Conservation (phyloP, 345 rosid genomes). For the Populus pruinosa region DNA sequence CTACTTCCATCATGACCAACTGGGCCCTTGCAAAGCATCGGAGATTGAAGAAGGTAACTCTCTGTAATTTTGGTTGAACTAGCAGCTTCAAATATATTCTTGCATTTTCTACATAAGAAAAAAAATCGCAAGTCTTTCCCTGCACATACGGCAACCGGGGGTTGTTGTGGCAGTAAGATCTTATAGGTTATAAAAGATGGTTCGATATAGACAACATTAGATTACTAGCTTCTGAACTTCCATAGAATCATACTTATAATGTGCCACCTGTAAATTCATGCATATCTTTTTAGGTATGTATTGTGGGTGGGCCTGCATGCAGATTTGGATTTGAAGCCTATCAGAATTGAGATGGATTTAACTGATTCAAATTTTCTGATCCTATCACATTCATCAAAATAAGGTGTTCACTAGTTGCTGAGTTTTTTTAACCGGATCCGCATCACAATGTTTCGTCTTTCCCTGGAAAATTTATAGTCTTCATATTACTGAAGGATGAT, state of each 20-base stretch:
- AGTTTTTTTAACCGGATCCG: background rate
- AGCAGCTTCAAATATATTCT: background rate
- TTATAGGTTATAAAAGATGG: background rate
- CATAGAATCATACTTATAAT: background rate
- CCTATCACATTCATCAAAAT: background rate
- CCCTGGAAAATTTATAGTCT: no score
- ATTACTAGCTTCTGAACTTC: background rate
- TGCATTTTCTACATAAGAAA: background rate
- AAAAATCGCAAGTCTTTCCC: background rate
- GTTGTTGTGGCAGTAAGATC: background rate
- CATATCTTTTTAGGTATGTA: background rate
- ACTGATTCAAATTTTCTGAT: background rate
- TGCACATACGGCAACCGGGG: background rate
- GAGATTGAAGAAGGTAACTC: slow-evolving; percentile 76
- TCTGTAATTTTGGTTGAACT: background rate
- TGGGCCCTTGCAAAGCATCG: slow-evolving; percentile 98
- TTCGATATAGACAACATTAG: background rate
- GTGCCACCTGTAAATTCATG: background rate
- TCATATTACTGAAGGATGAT: background rate
- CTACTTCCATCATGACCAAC: slow-evolving; percentile 80
- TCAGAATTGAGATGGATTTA: background rate
- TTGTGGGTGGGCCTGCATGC: background rate
- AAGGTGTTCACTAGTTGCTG: background rate
- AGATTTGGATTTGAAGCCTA: background rate
- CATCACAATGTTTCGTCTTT: background rate